These are phyloP conservation scores for Leptographium lundbergii DNA, from an alignment of 2,329 filamentous ascomycete species.

Conservation along the genomic window DNA sequence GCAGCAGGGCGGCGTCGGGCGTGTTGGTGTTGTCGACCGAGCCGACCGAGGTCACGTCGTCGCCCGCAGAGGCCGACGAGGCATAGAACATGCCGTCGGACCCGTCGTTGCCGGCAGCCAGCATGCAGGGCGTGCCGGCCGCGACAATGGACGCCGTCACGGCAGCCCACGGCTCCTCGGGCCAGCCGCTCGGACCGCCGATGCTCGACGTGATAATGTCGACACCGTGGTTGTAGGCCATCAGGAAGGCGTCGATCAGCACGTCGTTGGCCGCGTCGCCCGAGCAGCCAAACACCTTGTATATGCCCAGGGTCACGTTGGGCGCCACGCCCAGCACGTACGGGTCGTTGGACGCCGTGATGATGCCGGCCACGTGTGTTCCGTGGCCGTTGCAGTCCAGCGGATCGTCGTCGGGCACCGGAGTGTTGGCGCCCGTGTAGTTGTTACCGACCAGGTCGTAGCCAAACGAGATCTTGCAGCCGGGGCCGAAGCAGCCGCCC, in stretches of 20 bases:
- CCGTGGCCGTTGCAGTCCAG: conserved; percentile 47
- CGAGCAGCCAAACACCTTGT: conserved; percentile 15
- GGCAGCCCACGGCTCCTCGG: conserved; percentile 23
- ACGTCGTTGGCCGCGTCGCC: conserved; percentile 16
- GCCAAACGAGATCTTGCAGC: conserved; percentile 8
- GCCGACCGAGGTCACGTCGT: conserved; percentile 32
- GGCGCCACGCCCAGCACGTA: conserved; percentile 16
- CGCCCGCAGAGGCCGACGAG: conserved; percentile 33
- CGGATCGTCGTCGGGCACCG: conserved; percentile 30
- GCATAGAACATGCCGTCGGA: conserved; percentile 37
- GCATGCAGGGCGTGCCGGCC: conserved; percentile 30
- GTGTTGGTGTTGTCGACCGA: conserved; percentile 35
- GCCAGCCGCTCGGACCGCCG: conserved; percentile 22
- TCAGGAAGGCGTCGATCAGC: conserved; percentile 22
- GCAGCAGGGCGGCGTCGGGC: conserved; percentile 15
- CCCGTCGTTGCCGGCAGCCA: conserved; percentile 35
- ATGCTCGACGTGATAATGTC: conserved; percentile 26
- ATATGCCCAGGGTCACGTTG: conserved; percentile 13
- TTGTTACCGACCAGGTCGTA: conserved; percentile 9
- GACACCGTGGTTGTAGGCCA: conserved; percentile 21
- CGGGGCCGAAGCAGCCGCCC: conserved; percentile 9
- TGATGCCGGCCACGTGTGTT: conserved; percentile 48
- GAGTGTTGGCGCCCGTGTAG: conserved; percentile 26
- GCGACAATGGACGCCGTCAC: conserved; percentile 26
- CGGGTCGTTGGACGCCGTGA: conserved; percentile 44